Evolutionary conservation across 2,329 filamentous ascomycete genomes (phyloP).

Genomic region (Aplosporella prunicola): DNA sequence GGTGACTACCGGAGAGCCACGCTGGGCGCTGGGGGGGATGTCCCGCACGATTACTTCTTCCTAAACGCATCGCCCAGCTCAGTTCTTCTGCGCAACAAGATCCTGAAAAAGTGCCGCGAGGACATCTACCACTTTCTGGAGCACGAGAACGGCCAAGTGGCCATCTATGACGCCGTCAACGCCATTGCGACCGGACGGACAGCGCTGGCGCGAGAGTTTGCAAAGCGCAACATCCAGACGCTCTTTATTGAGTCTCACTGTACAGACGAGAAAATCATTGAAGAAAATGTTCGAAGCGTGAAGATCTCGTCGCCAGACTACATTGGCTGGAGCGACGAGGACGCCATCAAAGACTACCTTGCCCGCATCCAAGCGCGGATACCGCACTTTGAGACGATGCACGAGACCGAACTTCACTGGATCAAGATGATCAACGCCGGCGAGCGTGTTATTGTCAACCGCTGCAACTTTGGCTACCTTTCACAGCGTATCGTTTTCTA

Average conservation of each 20-base stretch:
- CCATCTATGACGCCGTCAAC: constrained; percentile 97
- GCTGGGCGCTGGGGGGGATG: constrained; percentile 69
- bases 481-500: constrained; percentile 98
- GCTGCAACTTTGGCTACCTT: constrained; percentile 91
- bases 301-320: constrained; percentile 99
- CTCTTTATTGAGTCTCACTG: constrained; percentile 96
- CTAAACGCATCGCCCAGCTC: constrained; percentile 87
- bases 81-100: constrained; percentile 91
- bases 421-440: constrained; percentile 99
- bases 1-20: constrained; percentile 93
- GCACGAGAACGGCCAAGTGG: constrained; percentile 94
- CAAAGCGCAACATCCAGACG: constrained; percentile 93
- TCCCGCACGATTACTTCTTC: constrained; percentile 97
- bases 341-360: constrained; percentile 86
- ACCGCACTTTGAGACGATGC: constrained; percentile 93
- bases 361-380: constrained; percentile 85
- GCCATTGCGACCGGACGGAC: constrained; percentile 73
- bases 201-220: constrained; percentile 86
- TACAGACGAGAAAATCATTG: constrained; percentile 83
- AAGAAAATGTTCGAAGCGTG: constrained; percentile 92
- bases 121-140: constrained; percentile 96
- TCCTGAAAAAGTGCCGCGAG: constrained; percentile 91
- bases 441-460: constrained; percentile 88
- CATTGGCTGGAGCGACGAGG: constrained; percentile 79
- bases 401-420: constrained; percentile 87